A percentile compares a stretch with the other conserved stretches of the same genome.
Conservation (phyloP, 2,329 filamentous ascomycete genomes). For the Aschersonia sp. region DNA sequence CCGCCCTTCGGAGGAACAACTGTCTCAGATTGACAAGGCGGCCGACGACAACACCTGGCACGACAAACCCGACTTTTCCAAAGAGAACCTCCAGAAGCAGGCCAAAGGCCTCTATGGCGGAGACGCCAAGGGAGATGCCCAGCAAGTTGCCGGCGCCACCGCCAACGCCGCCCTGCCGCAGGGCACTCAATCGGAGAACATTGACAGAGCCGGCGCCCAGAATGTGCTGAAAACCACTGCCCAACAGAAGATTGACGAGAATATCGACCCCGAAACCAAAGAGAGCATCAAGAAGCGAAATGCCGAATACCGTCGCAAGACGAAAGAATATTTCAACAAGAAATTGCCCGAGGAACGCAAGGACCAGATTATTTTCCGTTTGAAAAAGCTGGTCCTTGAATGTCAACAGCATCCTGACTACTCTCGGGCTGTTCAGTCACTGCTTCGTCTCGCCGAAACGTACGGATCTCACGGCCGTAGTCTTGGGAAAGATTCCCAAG, state of each 20-base stretch:
- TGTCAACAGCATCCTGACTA: constrained; percentile 94
- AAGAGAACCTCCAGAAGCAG: constrained; percentile 54
- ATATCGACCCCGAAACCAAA: constrained; percentile 51
- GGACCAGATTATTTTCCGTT: constrained; percentile 77
- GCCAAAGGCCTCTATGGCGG: constrained; percentile 47
- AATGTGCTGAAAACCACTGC: constrained; percentile 25
- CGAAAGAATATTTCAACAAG: constrained; percentile 62
- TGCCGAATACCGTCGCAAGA: constrained; percentile 29
- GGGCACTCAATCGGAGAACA: constrained; percentile 31
- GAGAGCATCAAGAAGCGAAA: constrained; percentile 29
- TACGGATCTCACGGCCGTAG: constrained; percentile 65
- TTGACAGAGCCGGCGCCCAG: constrained; percentile 25
- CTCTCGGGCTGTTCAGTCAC: constrained; percentile 75
- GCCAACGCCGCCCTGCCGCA: constrained; percentile 35
- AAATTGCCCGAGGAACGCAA: constrained; percentile 91
- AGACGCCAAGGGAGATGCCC: constrained; percentile 39
- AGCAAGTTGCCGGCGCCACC: constrained; percentile 44
- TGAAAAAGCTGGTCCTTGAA: constrained; percentile 96
- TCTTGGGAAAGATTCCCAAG: constrained; percentile 47
- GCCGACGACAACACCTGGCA: constrained; percentile 92
- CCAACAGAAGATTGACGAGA: constrained; percentile 44
- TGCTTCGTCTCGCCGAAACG: constrained; percentile 70
- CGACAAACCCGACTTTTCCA: constrained; percentile 64
- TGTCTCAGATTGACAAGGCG: constrained; percentile 65
- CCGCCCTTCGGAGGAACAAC: constrained; percentile 63